Conservation (phyloP, 2,329 filamentous ascomycete species). For the Mariannaea elegans region DNA sequence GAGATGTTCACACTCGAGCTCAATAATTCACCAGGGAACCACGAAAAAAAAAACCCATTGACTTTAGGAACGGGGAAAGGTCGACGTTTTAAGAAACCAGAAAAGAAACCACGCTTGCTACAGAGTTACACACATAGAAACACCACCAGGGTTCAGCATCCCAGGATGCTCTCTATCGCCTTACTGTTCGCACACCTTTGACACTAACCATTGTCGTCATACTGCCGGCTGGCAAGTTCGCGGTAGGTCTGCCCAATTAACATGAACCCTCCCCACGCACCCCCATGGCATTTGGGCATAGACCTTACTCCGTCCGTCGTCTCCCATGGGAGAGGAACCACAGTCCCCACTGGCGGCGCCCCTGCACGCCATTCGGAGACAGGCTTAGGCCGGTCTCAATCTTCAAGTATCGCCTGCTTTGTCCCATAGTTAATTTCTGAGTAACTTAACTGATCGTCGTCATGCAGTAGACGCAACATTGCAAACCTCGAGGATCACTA, state of each 20-base stretch:
- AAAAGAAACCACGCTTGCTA: background rate
- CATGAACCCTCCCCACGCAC: conserved; percentile 22
- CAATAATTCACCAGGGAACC: background rate
- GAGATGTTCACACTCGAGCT: background rate
- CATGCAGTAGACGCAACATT: conserved; percentile 1
- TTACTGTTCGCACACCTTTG: conserved; percentile 24
- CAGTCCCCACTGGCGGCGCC: background rate
- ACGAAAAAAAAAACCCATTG: background rate
- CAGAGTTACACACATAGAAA: conserved; percentile 4
- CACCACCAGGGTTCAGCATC: conserved; percentile 21
- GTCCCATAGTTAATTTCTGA: conserved; percentile 10
- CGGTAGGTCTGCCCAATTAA: conserved; percentile 17
- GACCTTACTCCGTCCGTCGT: no score
- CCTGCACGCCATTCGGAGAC: conserved; percentile 6
- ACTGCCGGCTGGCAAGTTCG: background rate
- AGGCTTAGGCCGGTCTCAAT: background rate
- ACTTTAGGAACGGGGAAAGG: background rate
- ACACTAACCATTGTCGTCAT: conserved; percentile 24
- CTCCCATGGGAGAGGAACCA: background rate
- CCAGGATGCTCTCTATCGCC: conserved; percentile 12
- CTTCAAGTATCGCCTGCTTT: background rate
- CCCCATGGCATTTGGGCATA: conserved; percentile 8
- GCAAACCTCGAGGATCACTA: conserved; percentile 3
- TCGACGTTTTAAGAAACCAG: background rate
- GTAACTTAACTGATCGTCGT: background rate